Conservation (phyloP, 1,284 basidiomycete genomes). For the Melampsora abietis-canadensis region DNA sequence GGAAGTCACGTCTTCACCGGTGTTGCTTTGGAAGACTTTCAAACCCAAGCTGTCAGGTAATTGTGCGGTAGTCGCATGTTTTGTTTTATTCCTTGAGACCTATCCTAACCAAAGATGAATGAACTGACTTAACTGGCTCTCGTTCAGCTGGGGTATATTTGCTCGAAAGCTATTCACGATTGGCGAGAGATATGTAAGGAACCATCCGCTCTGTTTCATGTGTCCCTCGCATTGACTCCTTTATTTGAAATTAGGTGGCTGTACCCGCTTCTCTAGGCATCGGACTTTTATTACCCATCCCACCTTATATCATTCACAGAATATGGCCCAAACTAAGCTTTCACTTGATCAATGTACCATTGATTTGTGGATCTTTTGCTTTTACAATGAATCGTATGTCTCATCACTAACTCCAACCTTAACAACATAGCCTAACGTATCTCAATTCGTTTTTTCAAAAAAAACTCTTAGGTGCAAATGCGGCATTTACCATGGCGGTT, state of each 20-base stretch:
- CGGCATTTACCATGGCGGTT: slow-evolving; percentile 21
- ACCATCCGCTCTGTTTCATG: not conserved
- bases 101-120: too few relatives aligned
- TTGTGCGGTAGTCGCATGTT: not conserved
- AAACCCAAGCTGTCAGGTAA: slow-evolving; percentile 36
- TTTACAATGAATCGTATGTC: slow-evolving; percentile 25
- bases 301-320: slow-evolving; percentile 15
- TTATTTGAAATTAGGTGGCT: slow-evolving; percentile 14
- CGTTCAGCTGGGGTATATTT: slow-evolving; percentile 37
- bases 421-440: not conserved
- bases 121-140: not conserved
- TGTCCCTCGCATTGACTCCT: not conserved
- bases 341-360: slow-evolving; percentile 31
- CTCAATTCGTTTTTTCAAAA: too few relatives aligned
- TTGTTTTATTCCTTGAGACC: too few relatives aligned
- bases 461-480: slow-evolving; percentile 29
- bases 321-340: slow-evolving; percentile 17
- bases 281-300: slow-evolving; percentile 28
- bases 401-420: not conserved
- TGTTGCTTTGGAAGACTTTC: slow-evolving; percentile 37
- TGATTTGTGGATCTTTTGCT: slow-evolving; percentile 35
- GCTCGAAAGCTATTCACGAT: slow-evolving; percentile 26
- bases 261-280: slow-evolving; percentile 25
- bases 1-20: slow-evolving; percentile 40
- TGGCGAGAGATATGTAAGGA: slow-evolving; percentile 33